Conservation (phyloP, 176 grass and related monocot genomes). For the Cymbopogon citratus region DNA sequence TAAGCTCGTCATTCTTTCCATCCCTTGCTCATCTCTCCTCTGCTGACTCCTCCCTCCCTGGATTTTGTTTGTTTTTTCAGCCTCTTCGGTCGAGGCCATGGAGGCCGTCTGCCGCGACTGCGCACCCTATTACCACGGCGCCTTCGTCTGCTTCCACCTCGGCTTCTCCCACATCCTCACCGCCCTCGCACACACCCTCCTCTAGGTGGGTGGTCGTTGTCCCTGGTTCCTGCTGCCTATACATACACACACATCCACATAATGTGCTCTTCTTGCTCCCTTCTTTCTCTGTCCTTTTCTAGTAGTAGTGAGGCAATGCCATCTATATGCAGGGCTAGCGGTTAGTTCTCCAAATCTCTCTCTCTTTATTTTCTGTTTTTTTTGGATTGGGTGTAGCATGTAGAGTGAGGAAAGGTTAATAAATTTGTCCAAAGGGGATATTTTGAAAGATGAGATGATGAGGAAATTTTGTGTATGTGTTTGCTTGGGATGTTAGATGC, state of each 20-base stretch:
- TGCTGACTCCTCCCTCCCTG: too few relatives aligned
- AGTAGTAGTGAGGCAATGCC: not conserved
- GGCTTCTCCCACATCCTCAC: slow-evolving; percentile 54
- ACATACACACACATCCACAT: not conserved
- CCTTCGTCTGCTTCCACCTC: slow-evolving; percentile 50
- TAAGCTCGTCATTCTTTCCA: too few relatives aligned
- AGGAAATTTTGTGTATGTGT: not conserved
- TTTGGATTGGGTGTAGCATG: not conserved
- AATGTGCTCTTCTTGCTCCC: not conserved
- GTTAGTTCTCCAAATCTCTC: not conserved
- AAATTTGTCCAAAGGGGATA: slow-evolving; percentile 16
- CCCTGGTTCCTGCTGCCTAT: too few relatives aligned
- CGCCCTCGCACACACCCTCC: slow-evolving; percentile 41
- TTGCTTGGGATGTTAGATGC: not conserved
- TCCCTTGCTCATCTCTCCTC: too few relatives aligned
- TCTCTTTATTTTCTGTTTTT: not conserved
- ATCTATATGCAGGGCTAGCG: not conserved
- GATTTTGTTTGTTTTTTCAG: too few relatives aligned
- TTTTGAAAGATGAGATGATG: slow-evolving; percentile 1
- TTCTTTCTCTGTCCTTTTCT: not conserved
- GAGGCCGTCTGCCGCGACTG: slow-evolving; percentile 55
- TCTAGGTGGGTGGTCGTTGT: too few relatives aligned
- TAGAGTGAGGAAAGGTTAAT: not conserved
- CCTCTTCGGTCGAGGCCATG: slow-evolving; percentile 73
- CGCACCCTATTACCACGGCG: slow-evolving; percentile 52